Base-by-base conservation (phyloP, 176 grass and related monocot species). In the Poa pratensis region DNA sequence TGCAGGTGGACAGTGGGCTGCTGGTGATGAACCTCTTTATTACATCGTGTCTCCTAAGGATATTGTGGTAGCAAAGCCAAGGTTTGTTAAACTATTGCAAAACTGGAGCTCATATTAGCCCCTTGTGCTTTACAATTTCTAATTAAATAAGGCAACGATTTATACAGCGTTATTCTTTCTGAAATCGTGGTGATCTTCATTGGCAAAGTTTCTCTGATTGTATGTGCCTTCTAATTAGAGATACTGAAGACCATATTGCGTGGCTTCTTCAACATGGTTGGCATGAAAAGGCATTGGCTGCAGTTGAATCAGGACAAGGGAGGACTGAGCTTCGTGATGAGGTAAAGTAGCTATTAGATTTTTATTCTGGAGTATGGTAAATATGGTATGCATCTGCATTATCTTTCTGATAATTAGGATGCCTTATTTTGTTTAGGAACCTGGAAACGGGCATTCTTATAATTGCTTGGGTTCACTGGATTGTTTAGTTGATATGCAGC, bases 201-300 rank as follows among this genome's bases (percentile, higher is more conserved):
- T 46, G 7, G 32, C 14, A 85, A 3, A 11, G 11, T 52, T 58
- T 61, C 63, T 68, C 80, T 80, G n/a, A 23, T 76, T 73, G 17
- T 42, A 73, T 85, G 54, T 85, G 18, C 60, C 39, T 89, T 92
- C 48, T 66, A 76, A 84, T 87, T 89, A 99, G 96, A 89, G 94
- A 99, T 96, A 87, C 96, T 86, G 96, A 96, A 92, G 96, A 99
- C 82, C 96, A 99, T 86, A 96, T 99, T 91, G 76, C 91, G 30
- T 99, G 96, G 96, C 93, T 99, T 90, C 90, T 99, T 79, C 86
- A 99, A 87, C 96, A 99, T 92, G 96, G 90, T 70, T 99, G 81
- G 58, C 96, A 99, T 84, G 94, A 99, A 91, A 99, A 99, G 66
- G 96, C 96, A 84, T 92, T 99, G 86, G 96, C 93, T 84, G 96